Evolutionary conservation across 2,329 filamentous ascomycete species (phyloP), one percentile per base, ranked within the genome.

Genomic region (Colletotrichum cuscutae): DNA sequence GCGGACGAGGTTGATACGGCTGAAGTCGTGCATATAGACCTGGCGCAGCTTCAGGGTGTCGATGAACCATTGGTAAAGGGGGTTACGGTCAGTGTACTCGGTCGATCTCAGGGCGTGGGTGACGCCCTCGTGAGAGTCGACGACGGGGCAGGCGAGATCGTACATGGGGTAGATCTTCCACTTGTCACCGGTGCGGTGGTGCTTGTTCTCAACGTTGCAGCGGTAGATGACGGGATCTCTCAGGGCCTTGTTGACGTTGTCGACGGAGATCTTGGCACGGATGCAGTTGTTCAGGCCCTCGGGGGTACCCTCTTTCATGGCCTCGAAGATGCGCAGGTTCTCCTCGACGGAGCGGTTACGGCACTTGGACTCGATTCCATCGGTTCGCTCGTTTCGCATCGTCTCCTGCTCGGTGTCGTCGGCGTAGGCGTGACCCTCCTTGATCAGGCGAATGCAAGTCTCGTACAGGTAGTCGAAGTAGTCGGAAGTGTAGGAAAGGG

Each of bases 161-260:
- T 97, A 97, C 75, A 93, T 96, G 42, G 94, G 94, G 83, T 96
- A 96, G 80, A 95, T 92, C 85, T 95, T 96, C 93, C 94, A 96
- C 74, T 88, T 90, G 71, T 86, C 89, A 37, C 94, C 94, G 1
- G 94, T 97, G 77, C 94, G 91, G 85, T 97, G 94, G 82, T 97
- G 93, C 74, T 79, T 78, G 60, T 87, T 86, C 70, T 87, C 87
- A 73, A 86, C 78, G 81, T 97, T 98, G 89, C 95, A 98, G 76
- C 97, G 92, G 88, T 98, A 98, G 82, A 99, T 97, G 83, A 98
- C 95, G 13, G 97, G 97, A 82, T 99, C 97, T 76, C 97, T 90
- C 90, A 98, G 92, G 65, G 97, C 95, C 84, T 97, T 97, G 87
- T 99, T 98, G 76, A 93, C 93, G 84, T 97, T 93, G 82, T 97